These are phyloP conservation scores for Lathyrus oleraceus DNA, from an alignment of 306 rosid species.

Conservation along the genomic window DNA sequence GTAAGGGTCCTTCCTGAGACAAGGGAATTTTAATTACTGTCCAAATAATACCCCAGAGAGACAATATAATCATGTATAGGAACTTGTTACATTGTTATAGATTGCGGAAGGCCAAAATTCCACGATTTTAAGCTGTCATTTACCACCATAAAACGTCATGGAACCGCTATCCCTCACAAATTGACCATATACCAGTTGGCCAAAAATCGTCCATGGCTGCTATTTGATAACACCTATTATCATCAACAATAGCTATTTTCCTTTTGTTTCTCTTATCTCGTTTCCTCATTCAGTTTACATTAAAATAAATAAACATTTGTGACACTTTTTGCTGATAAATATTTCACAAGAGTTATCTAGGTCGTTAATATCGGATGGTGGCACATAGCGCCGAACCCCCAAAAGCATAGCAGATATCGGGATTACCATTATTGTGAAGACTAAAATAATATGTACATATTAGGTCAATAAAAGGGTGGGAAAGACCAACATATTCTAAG, in stretches of 20 bases:
- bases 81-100: neutral
- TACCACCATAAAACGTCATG: neutral
- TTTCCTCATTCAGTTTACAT: slow-evolving; percentile 17
- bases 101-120: neutral
- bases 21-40: slow-evolving; percentile 31
- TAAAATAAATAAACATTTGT: neutral
- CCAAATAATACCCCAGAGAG: slow-evolving; percentile 11
- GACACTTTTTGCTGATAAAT: neutral
- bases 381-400: too few species aligned
- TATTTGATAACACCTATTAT: neutral
- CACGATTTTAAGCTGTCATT: neutral
- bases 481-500: too few species aligned
- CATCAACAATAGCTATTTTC: neutral
- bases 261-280: neutral
- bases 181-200: neutral
- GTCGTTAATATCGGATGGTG: too few species aligned
- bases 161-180: neutral
- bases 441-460: too few species aligned
- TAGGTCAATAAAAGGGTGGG: too few species aligned
- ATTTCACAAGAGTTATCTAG: slow-evolving; percentile 9
- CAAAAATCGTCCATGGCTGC: neutral
- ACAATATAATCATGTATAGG: neutral
- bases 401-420: too few species aligned
- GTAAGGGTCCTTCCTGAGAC: slow-evolving; percentile 75
- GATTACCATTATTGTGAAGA: too few species aligned